Evolutionary conservation across 176 grass and related monocot genomes (phyloP).

Genomic region (Paspalum notatum): DNA sequence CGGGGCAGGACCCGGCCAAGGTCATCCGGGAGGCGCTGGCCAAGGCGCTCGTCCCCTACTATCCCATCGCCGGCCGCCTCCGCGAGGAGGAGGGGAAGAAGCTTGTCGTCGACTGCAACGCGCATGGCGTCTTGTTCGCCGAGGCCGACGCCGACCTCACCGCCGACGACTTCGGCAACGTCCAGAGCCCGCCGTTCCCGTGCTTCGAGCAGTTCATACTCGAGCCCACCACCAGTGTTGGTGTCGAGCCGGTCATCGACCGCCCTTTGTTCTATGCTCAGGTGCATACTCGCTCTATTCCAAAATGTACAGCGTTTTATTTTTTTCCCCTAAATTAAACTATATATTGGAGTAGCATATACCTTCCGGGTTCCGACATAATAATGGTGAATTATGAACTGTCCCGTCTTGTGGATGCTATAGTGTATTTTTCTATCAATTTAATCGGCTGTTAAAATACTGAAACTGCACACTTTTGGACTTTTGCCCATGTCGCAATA

Average conservation of each 20-base stretch:
- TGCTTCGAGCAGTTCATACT: constrained; percentile 60
- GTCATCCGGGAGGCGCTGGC: constrained; percentile 65
- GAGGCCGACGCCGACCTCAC: constrained; percentile 67
- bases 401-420: too few species aligned
- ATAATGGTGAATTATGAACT: too few species aligned
- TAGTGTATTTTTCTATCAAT: too few species aligned
- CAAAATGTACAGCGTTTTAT: too few species aligned
- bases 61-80: constrained; percentile 69
- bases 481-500: too few species aligned
- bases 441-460: too few species aligned
- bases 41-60: constrained; percentile 67
- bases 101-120: constrained; percentile 68
- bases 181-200: constrained; percentile 63
- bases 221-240: constrained; percentile 39
- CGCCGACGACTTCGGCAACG: constrained; percentile 56
- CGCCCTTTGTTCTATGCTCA: constrained; percentile 47
- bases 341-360: too few species aligned
- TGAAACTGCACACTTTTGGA: too few species aligned
- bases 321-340: too few species aligned
- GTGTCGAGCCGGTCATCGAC: constrained; percentile 47
- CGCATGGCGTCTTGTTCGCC: constrained; percentile 66
- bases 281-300: too few species aligned
- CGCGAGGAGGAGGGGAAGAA: constrained; percentile 46
- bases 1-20: constrained; percentile 32
- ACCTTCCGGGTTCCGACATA: too few species aligned